Evolutionary conservation across 805 yeast species (phyloP), one percentile per base, ranked within the genome.

Genomic region (Lachancea thermotolerans): DNA sequence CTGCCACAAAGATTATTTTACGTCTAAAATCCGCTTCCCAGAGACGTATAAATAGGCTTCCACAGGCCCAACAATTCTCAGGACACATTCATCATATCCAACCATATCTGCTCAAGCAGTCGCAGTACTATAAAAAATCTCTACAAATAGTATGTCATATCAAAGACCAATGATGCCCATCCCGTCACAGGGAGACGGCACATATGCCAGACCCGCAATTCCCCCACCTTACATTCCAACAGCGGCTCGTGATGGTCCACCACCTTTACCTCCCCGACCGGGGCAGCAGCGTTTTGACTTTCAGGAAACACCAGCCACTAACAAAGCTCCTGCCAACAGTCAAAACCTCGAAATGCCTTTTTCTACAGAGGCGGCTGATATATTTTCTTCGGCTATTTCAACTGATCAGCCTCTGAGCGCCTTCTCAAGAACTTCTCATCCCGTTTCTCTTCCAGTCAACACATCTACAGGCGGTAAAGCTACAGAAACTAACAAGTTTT

Each of bases 401-500:
- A 71, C 73, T 6, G 52, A 52, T 10, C 65, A 62, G 15, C 81
- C 81, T 10, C 66, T 69, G 10, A 44, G 67, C 1, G 65, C 72
- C 37, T 79, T 79, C 65, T 48, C 71, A 7, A 67, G 72, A 42
- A 69, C 68, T 37, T 67, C 59, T 1, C 68, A 76, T 38, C 72
- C 72, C 5, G 45, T 48, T 4, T 31, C 25, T 6, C 31, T 48
- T 11, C 50, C 55, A 4, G 34, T 39, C 5, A 42, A 45, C 18
- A 44, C 46, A 2, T 27, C 50, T 16, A 57, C 56, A 31, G 50
- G 49, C 31, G 39, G 49, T 34, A 49, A 49, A 9, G 82, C 88
- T 1, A 70, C 82, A 27, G 81, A 81, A 49, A 85, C 95, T 7
- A 86, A 86, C 62, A 85, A 85, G 57, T 86, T 85, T 57, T 86